Evolutionary conservation across 2,329 filamentous ascomycete genomes (phyloP), one percentile per base, ranked within the genome.

Genomic region (Aschersonia sp.): DNA sequence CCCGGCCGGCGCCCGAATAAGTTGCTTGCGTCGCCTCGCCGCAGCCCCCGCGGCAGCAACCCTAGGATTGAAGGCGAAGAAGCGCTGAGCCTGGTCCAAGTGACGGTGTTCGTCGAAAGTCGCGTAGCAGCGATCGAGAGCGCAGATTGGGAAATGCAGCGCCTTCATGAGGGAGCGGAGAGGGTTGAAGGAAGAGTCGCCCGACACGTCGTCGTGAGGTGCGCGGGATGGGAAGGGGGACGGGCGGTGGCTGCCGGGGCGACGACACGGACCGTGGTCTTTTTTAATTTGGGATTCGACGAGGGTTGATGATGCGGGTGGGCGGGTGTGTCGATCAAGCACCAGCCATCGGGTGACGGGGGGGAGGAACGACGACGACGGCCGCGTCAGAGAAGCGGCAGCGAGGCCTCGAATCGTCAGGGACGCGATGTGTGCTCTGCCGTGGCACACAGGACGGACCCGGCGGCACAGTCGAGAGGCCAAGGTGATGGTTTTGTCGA

Each of bases 81-180:
- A 54, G 54, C 65, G 57, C 54, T 64, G 59, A 48, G 56, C 52
- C 53, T 59, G 64, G 51, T 63, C 65, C 54, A 70, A 58, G 53
- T 65, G 65, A 54, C 62, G 62, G 51, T 66, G 62, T 54, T 73
- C 66, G 64, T 71, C 58, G 58, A 73, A 62, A 60, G 65, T 56
- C 61, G 62, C 64, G 55, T 68, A 67, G 58, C 63, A 69, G 56
- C 68, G 65, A 60, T 70, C 67, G 55, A 65, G 60, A 58, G 67
- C 65, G 59, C 71, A 74, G 53, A 72, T 62, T 59, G 65, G 63
- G 50, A 73, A 58, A 51, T 72, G 65, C 58, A 66, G 67, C 56
- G 61, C 64, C 57, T 66, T 71, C 72, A 75, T 75, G 68, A 58
- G 59, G 54, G 52, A 58, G 47, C 41, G 46, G 48, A 43, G 48